phyloP scores from a whole-genome alignment of 2,329 filamentous ascomycete genomes.

The Colletotrichum magnum region DNA sequence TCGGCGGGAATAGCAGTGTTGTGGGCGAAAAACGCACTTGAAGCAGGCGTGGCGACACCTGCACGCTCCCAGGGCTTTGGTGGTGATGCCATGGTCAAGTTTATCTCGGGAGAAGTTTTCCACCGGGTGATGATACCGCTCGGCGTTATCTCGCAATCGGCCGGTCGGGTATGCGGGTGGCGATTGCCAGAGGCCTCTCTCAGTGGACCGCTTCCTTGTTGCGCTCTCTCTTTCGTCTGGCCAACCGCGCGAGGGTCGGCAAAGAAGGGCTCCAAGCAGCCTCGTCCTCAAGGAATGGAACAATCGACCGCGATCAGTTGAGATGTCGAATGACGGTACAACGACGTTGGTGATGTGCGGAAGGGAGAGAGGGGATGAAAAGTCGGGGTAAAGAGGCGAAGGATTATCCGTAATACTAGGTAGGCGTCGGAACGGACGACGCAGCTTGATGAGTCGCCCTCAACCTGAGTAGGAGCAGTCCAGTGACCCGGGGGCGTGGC shows the following conservation, averaged over 20 bases:
- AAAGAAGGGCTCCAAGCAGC: slow-evolving; percentile 5
- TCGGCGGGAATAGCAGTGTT: slow-evolving; percentile 6
- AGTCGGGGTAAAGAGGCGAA: slow-evolving; percentile 18
- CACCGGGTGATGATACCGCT: slow-evolving; percentile 21
- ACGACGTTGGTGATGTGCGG: slow-evolving; percentile 18
- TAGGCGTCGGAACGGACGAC: slow-evolving; percentile 20
- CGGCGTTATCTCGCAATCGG: slow-evolving; percentile 39
- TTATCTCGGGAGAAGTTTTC: slow-evolving; percentile 38
- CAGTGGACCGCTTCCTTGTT: not conserved
- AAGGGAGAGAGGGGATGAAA: slow-evolving; percentile 4
- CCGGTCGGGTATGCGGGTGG: slow-evolving; percentile 30
- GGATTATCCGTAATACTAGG: slow-evolving; percentile 10
- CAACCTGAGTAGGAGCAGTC: slow-evolving; percentile 11
- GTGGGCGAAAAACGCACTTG: slow-evolving; percentile 59
- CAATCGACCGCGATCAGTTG: slow-evolving; percentile 18
- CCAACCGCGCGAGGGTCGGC: slow-evolving; percentile 7
- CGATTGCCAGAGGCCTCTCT: slow-evolving; percentile 2
- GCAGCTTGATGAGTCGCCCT: slow-evolving; percentile 10
- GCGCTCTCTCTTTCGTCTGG: not conserved
- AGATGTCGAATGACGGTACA: slow-evolving; percentile 14
- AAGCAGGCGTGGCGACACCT: slow-evolving; percentile 67
- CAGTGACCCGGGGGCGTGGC: slow-evolving; percentile 24
- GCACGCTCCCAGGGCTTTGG: slow-evolving; percentile 97
- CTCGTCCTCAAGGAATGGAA: slow-evolving; percentile 1
- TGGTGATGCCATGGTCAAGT: slow-evolving; percentile 77